A percentile compares a stretch with the other conserved stretches of the same genome.
These are phyloP conservation scores for Melastoma candidum DNA, from an alignment of 441 rosid genomes.

Conservation along the genomic window DNA sequence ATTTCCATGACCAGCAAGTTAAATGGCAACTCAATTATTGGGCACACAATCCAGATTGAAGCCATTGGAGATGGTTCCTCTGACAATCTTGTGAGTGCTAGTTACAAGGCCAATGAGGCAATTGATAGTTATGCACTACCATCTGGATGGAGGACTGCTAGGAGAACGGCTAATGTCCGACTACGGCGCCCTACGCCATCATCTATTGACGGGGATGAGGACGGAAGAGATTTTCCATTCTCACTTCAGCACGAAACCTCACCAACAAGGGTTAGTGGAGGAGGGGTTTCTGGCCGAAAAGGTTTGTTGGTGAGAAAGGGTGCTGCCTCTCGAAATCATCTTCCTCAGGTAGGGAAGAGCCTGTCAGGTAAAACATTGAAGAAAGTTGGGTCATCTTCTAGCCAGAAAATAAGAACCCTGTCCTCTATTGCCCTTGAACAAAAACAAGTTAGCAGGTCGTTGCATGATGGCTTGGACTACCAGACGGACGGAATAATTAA, in stretches of 20 bases:
- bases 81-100: slow-evolving; percentile 32
- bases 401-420: slow-evolving; percentile 78
- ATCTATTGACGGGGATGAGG: slow-evolving; percentile 34
- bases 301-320: slow-evolving; percentile 34
- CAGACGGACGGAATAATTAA: slow-evolving; percentile 53
- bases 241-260: slow-evolving; percentile 18
- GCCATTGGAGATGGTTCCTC: slow-evolving; percentile 66
- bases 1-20: slow-evolving; percentile 76
- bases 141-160: slow-evolving; percentile 92
- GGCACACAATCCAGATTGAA: slow-evolving; percentile 77
- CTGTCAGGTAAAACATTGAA: slow-evolving; percentile 40
- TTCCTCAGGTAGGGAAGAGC: slow-evolving; percentile 37
- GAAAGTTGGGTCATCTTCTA: slow-evolving; percentile 46
- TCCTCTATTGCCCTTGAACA: slow-evolving; percentile 69
- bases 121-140: slow-evolving; percentile 45
- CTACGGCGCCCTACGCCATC: slow-evolving; percentile 57
- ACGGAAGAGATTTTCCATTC: slow-evolving; percentile 23
- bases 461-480: slow-evolving; percentile 18
- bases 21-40: slow-evolving; percentile 80
- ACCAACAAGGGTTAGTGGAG: slow-evolving; percentile 22
- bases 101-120: slow-evolving; percentile 30
- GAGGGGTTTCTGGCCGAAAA: slow-evolving; percentile 30
- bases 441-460: slow-evolving; percentile 24
- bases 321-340: slow-evolving; percentile 24
- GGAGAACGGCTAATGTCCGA: slow-evolving; percentile 65